Evolutionary conservation across 2,329 filamentous ascomycete species (phyloP), one percentile per base, ranked within the genome.

Genomic region (Sporothrix protearum): DNA sequence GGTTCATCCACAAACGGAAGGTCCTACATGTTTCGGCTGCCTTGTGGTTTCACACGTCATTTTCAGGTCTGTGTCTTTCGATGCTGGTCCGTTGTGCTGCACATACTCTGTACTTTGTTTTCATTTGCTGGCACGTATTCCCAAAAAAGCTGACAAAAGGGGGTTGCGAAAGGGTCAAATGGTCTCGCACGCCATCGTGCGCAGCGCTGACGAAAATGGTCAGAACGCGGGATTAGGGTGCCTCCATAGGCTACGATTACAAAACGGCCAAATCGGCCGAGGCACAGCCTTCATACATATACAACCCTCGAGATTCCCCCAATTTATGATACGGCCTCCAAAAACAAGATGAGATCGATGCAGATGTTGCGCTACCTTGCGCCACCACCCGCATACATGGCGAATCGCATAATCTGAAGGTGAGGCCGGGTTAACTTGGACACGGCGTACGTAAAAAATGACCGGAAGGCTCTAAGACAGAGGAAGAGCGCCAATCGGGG

Each of bases 121-220:
- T 22, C 3, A 12, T 9, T 22, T 14, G 9, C 12, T 28, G 1
- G 49, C 49, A 25, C 49, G 49, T 25, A 22, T 53, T 53, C 22
- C 7, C 28, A 14, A 47, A 28, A 49, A 28, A 71, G 30, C 57
- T 64, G 69, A 64, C 67, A 55, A 69, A 69, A 69, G 51, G 67
- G 51, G 45, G 59, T 51, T 51, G 22, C 22, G 4, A 25, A 25
- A 25, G 49, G 49, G n/a, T 25, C 22, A 22, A 10, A 28, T 8
- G 9, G n/a, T 16, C 47, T n/a, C 69, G 69, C 69, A 71, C 69
- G 69, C 39, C 69, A 71, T 71, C 59, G 59, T 5, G 9, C 36
- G 30, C 19, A 12, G 33, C n/a, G 33, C 47, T 71, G 69, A 71
- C 69, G 69, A 69, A 59, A 69, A 51, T 16, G 42, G 10, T 47